Conservation (phyloP, 371 early-diverging fungal species). For the Gilbertella persicaria region DNA sequence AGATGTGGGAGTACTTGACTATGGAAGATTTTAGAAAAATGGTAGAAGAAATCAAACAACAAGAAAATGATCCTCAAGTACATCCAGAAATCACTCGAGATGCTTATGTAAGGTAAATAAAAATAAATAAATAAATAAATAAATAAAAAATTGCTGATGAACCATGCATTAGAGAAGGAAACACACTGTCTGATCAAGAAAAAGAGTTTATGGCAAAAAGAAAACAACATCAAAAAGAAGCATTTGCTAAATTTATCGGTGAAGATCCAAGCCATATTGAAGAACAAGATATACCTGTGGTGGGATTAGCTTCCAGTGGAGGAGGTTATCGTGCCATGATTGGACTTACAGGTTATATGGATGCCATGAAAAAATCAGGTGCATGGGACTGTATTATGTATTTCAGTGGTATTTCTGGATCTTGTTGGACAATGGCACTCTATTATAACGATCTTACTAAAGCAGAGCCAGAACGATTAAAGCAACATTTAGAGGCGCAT, state of each 20-base stretch:
- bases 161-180: slow-evolving; percentile 32
- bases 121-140: slow-evolving; percentile 3
- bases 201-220: slow-evolving; percentile 46
- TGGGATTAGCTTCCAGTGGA: slow-evolving; percentile 71
- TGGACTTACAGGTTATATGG: slow-evolving; percentile 58
- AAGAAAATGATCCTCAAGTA: slow-evolving; percentile 10
- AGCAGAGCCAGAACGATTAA: slow-evolving; percentile 20
- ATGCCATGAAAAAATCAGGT: slow-evolving; percentile 58
- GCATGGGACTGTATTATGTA: slow-evolving; percentile 64
- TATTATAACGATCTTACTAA: slow-evolving; percentile 36
- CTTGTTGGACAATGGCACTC: slow-evolving; percentile 56
- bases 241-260: slow-evolving; percentile 71
- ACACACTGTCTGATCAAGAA: slow-evolving; percentile 49
- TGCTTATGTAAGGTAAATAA: slow-evolving; percentile 32
- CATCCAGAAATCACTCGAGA: slow-evolving; percentile 37
- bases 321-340: slow-evolving; percentile 79
- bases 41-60: slow-evolving; percentile 27
- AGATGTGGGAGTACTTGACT: slow-evolving; percentile 37
- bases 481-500: slow-evolving; percentile 29
- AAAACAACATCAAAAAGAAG: slow-evolving; percentile 44
- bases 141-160: slow-evolving; percentile 10
- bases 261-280: slow-evolving; percentile 55
- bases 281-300: slow-evolving; percentile 62
- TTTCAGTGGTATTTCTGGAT: slow-evolving; percentile 61
- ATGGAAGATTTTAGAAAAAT: slow-evolving; percentile 42